Evolutionary conservation across 2,329 filamentous ascomycete genomes (phyloP).

Genomic region (Elsinoe australis): DNA sequence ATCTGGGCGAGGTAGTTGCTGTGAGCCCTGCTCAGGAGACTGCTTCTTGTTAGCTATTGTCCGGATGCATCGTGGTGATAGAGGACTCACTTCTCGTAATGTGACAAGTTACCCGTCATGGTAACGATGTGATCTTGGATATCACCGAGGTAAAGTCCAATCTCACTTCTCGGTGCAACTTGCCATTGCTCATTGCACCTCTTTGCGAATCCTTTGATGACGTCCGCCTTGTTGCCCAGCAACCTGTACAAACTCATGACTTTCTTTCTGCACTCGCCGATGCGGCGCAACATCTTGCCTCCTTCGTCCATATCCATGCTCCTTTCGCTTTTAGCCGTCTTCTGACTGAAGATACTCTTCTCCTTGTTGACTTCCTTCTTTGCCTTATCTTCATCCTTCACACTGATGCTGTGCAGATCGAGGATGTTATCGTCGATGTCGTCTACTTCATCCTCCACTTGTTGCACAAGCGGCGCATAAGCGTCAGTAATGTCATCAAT

Average conservation of each 20-base stretch:
- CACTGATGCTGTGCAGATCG: conserved; percentile 58
- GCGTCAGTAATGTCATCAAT: conserved; percentile 98
- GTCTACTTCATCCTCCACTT: conserved; percentile 92
- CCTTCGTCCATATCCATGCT: conserved; percentile 39
- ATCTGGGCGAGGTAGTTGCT: conserved; percentile 98
- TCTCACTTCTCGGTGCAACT: conserved; percentile 87
- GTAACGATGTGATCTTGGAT: conserved; percentile 99
- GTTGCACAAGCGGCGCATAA: conserved; percentile 84
- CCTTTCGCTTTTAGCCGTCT: conserved; percentile 26
- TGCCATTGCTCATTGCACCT: conserved; percentile 98
- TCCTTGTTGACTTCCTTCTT: conserved; percentile 19
- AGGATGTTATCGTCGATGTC: conserved; percentile 92
- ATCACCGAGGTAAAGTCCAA: conserved; percentile 94
- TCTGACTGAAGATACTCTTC: conserved; percentile 21
- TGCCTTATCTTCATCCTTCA: conserved; percentile 27
- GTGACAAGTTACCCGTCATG: conserved; percentile 91
- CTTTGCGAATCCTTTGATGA: conserved; percentile 98
- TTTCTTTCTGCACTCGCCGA: conserved; percentile 91
- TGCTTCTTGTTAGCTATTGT: conserved; percentile 34
- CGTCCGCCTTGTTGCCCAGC: conserved; percentile 93
- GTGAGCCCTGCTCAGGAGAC: conserved; percentile 82
- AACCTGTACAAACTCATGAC: conserved; percentile 94
- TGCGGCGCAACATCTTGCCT: conserved; percentile 80
- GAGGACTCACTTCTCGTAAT: conserved; percentile 82
- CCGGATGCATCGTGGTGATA: conserved; percentile 18